These are phyloP conservation scores for Tremellales sp. DNA, from an alignment of 1,284 basidiomycete species.

Conservation along the genomic window DNA sequence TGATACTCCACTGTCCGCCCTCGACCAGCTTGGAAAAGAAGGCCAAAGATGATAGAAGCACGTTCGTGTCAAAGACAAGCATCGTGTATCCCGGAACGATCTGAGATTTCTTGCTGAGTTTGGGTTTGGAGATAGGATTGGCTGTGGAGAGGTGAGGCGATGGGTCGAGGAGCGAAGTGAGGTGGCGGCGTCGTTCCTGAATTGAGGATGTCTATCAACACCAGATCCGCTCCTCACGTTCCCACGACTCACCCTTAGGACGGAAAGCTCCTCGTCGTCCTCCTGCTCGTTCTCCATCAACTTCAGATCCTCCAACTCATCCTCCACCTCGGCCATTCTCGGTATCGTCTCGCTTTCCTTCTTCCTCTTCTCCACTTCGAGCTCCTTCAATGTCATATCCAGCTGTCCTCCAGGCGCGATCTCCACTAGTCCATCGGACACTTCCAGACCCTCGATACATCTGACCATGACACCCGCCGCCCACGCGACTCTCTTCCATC, in stretches of 20 bases:
- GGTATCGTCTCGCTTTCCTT: conserved; percentile 20
- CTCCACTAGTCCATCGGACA: conserved; percentile 53
- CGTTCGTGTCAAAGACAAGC: conserved; percentile 91
- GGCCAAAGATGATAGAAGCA: conserved; percentile 73
- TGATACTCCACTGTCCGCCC: conserved; percentile 75
- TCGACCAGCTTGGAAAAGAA: conserved; percentile 73
- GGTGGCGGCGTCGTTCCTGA: conserved; percentile 47
- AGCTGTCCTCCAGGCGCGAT: conserved; percentile 61
- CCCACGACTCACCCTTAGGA: conserved; percentile 60
- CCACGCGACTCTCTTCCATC: conserved; percentile 74
- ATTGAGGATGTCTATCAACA: conserved; percentile 52
- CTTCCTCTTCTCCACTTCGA: conserved; percentile 26
- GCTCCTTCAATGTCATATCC: conserved; percentile 60
- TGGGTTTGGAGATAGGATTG: conserved; percentile 19
- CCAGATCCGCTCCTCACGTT: not conserved
- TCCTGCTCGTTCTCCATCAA: conserved; percentile 65
- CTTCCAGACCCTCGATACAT: conserved; percentile 70
- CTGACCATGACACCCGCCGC: conserved; percentile 66
- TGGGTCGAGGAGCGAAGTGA: conserved; percentile 45
- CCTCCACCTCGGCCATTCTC: conserved; percentile 21
- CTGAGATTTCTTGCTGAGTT: conserved; percentile 33
- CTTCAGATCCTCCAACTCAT: conserved; percentile 50
- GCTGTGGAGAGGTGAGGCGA: conserved; percentile 1
- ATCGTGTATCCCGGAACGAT: conserved; percentile 81
- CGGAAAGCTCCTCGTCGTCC: conserved; percentile 66